A percentile compares a stretch with the other conserved stretches of the same genome.
phyloP scores from a whole-genome alignment of 78 protist species.

The Dictyostelium purpureum region DNA sequence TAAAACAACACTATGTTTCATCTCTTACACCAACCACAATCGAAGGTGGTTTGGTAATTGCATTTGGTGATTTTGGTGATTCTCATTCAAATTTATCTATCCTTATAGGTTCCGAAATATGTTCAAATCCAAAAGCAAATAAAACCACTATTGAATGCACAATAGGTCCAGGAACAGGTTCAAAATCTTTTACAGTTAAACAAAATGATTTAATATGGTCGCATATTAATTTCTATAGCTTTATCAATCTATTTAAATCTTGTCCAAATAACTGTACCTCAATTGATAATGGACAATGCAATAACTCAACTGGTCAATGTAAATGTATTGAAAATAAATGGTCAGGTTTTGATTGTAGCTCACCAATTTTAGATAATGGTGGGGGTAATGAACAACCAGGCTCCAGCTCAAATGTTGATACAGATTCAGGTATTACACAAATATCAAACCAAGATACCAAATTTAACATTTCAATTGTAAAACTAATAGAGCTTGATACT shows the following conservation, averaged over 20 bases:
- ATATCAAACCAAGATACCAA: background rate
- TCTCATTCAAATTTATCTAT: no score
- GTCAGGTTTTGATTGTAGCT: conserved; percentile 11
- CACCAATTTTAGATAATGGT: no score
- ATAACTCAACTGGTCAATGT: background rate
- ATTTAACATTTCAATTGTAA: background rate
- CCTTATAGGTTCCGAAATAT: no score
- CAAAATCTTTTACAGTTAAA: background rate
- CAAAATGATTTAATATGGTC: background rate
- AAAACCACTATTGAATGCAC: background rate
- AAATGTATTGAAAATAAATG: background rate
- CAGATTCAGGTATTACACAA: background rate
- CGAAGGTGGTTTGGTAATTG: no score
- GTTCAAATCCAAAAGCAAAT: no score
- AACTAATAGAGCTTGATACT: background rate
- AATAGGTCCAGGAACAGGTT: background rate
- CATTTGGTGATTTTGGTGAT: no score
- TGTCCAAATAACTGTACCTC: conserved; percentile 7
- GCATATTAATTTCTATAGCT: background rate
- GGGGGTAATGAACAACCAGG: background rate
- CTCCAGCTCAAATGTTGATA: background rate
- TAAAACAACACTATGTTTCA: no score
- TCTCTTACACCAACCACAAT: no score
- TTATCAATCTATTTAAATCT: background rate
- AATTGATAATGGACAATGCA: background rate